phyloP scores from a whole-genome alignment of 2,329 filamentous ascomycete species.

The Scleromitrula shiraiana region DNA sequence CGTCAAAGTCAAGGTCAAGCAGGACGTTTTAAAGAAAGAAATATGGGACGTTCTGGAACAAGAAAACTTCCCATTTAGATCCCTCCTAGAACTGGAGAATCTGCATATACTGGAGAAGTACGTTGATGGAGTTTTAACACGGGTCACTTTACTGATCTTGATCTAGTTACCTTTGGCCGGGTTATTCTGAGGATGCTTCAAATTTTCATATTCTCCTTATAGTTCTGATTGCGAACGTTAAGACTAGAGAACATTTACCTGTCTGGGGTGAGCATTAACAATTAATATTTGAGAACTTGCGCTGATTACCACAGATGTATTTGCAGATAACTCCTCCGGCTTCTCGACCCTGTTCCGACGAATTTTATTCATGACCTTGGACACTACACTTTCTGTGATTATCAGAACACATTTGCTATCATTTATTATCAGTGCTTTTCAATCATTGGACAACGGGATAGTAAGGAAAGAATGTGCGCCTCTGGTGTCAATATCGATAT shows the following conservation, averaged over 20 bases:
- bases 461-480: slow-evolving; percentile 96
- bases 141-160: slow-evolving; percentile 22
- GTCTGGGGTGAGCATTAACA: slow-evolving; percentile 62
- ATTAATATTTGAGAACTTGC: not conserved
- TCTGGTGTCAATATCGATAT: slow-evolving; percentile 87
- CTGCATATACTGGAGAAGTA: slow-evolving; percentile 82
- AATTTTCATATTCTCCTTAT: slow-evolving; percentile 88
- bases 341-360: slow-evolving; percentile 88
- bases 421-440: slow-evolving; percentile 87
- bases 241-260: slow-evolving; percentile 76
- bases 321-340: slow-evolving; percentile 66
- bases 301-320: slow-evolving; percentile 49
- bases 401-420: slow-evolving; percentile 77
- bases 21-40: slow-evolving; percentile 73
- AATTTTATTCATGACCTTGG: slow-evolving; percentile 77
- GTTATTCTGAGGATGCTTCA: slow-evolving; percentile 78
- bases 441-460: slow-evolving; percentile 80
- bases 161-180: slow-evolving; percentile 89
- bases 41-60: slow-evolving; percentile 86
- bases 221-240: slow-evolving; percentile 77
- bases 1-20: slow-evolving; percentile 63
- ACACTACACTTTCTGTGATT: slow-evolving; percentile 54
- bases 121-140: slow-evolving; percentile 12
- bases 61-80: slow-evolving; percentile 68
- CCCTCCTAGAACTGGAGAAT: slow-evolving; percentile 77